Evolutionary conservation across 2,329 filamentous ascomycete genomes (phyloP), one percentile per base, ranked within the genome.

Genomic region (Hypomyces perniciosus): DNA sequence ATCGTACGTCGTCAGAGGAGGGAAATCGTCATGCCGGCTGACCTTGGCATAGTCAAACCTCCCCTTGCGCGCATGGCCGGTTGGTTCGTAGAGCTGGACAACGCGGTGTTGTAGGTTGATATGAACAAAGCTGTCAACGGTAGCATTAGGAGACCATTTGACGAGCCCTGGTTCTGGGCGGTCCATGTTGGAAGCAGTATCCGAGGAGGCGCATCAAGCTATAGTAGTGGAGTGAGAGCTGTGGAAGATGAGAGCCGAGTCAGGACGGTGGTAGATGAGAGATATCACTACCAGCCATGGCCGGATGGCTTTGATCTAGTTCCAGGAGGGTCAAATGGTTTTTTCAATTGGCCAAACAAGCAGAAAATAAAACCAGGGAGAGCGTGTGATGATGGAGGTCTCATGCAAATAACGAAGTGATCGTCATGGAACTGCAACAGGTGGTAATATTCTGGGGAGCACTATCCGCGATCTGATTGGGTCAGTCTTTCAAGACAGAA

Each of bases 71-170:
- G 80, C 81, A 53, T 79, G 74, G 1, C 82, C 81, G 4, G 74
- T 82, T 1, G 82, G 80, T 58, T 83, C 75, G 59, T 83, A 85
- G 26, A 85, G 71, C 62, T 85, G 80, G 35, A 84, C 77, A 37
- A 82, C 72, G 39, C 80, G 76, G 54, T 83, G 79, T 56, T 83
- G 80, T 44, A 85, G 66, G 59, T 84, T 85, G 65, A 85, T 76
- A 59, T 84, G 80, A 48, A 85, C 73, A 58, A 86, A 85, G 48
- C 76, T 80, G 61, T 85, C 77, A 54, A 76, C 70, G 9, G 69
- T 68, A 13, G 78, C 71, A 55, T 80, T 81, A 45, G 82, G 79
- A 26, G 81, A 85, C 83, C 83, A 86, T 61, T 82, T 81, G 61
- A 85, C 77, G 51, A 86, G 74, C 28, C 83, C 83, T 8, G 79